Evolutionary conservation across 306 rosid genomes (phyloP).

Genomic region (Comarum palustre): DNA sequence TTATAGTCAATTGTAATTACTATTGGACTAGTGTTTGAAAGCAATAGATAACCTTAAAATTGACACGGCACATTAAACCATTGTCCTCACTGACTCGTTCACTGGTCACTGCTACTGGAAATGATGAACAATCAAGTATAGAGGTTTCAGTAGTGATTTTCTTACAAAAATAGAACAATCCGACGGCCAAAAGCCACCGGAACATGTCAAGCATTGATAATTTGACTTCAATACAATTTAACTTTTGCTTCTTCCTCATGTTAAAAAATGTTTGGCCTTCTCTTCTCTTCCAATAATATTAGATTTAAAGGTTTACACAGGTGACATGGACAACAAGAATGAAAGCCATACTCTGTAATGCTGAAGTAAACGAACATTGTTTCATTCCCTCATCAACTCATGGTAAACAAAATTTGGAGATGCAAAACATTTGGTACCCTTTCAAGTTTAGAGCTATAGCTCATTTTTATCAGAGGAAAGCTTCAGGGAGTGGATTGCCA

Average conservation of each 20-base stretch:
- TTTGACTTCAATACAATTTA: neutral
- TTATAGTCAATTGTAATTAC: neutral
- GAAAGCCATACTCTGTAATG: neutral
- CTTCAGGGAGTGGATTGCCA: conserved; percentile 63
- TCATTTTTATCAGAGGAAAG: conserved; percentile 42
- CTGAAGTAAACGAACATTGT: conserved; percentile 9
- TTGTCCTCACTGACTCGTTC: neutral
- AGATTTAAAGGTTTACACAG: conserved; percentile 12
- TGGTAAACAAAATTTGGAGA: conserved; percentile 51
- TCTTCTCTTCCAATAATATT: neutral
- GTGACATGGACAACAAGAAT: neutral
- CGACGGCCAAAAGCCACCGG: neutral
- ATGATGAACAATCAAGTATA: neutral
- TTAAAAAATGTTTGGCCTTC: neutral
- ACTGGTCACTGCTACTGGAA: neutral
- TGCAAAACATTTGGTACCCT: conserved; percentile 15
- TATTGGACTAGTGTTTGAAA: neutral
- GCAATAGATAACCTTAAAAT: neutral
- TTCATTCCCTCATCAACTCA: conserved; percentile 18
- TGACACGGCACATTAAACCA: neutral
- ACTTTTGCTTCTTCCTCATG: neutral
- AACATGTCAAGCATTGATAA: neutral
- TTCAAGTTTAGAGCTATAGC: conserved; percentile 22
- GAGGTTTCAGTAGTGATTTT: neutral
- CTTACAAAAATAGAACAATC: neutral